phyloP scores from a whole-genome alignment of 83 land plant genomes.

The Larix sibirica region DNA sequence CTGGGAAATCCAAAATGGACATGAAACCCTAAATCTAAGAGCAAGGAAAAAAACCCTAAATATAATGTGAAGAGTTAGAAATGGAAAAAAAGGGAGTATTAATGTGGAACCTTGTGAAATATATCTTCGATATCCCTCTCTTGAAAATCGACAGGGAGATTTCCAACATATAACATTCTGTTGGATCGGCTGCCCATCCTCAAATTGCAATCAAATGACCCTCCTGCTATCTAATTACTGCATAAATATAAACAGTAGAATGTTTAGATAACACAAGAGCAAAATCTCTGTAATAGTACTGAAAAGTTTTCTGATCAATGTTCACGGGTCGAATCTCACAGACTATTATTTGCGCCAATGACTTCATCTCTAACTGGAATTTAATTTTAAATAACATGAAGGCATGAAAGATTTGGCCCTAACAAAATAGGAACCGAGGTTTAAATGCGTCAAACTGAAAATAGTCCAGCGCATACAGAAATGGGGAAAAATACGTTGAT shows the following conservation, averaged over 20 bases:
- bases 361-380: too few species aligned
- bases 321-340: not conserved
- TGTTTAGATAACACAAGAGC: not conserved
- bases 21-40: too few species aligned
- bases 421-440: not conserved
- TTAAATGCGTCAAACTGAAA: not conserved
- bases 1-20: too few species aligned
- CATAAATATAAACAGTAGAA: not conserved
- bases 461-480: not conserved
- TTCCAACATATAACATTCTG: constrained; percentile 6
- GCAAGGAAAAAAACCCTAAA: not conserved
- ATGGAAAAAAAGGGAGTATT: not conserved
- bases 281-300: not conserved
- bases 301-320: not conserved
- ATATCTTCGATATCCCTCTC: constrained; percentile 10
- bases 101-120: constrained; percentile 6
- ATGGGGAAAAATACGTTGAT: not conserved
- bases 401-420: not conserved
- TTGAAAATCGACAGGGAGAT: constrained; percentile 9
- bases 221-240: not conserved
- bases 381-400: not conserved
- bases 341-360: not conserved
- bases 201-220: not conserved
- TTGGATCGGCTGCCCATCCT: constrained; percentile 12
- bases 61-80: not conserved